Evolutionary conservation across 129 eudicot genomes (phyloP).

Genomic region (Flaveria robusta): DNA sequence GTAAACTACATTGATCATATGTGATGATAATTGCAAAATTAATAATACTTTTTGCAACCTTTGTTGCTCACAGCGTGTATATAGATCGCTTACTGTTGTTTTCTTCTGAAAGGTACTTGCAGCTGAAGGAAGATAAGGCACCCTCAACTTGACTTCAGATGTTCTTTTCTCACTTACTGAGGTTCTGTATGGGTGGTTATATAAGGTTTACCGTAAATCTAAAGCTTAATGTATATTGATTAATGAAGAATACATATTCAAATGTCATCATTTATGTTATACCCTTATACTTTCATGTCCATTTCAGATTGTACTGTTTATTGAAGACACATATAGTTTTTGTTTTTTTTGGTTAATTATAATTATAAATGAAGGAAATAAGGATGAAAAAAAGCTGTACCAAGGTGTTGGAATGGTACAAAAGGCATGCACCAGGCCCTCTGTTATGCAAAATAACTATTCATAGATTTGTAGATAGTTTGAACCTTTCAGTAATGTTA

Average conservation of each 20-base stretch:
- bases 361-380: too few relatives aligned
- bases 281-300: neutral
- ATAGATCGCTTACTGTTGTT: neutral
- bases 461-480: neutral
- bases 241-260: neutral
- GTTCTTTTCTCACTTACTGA: neutral
- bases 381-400: too few relatives aligned
- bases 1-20: constrained; percentile 39
- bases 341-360: too few relatives aligned
- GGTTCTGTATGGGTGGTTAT: constrained; percentile 3
- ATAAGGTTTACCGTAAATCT: neutral
- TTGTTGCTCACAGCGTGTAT: neutral
- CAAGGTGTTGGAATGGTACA: too few relatives aligned
- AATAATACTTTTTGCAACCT: neutral
- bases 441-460: neutral
- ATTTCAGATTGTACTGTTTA: neutral
- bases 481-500: too few relatives aligned
- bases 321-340: neutral
- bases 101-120: constrained; percentile 28
- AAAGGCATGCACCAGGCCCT: too few relatives aligned
- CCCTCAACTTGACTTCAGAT: constrained; percentile 28
- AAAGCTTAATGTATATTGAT: constrained; percentile 11
- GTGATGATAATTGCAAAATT: constrained; percentile 3
- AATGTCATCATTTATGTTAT: neutral
- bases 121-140: constrained; percentile 30